Conservation (phyloP, 257 asterid species). For the Craterostigma plantagineum region DNA sequence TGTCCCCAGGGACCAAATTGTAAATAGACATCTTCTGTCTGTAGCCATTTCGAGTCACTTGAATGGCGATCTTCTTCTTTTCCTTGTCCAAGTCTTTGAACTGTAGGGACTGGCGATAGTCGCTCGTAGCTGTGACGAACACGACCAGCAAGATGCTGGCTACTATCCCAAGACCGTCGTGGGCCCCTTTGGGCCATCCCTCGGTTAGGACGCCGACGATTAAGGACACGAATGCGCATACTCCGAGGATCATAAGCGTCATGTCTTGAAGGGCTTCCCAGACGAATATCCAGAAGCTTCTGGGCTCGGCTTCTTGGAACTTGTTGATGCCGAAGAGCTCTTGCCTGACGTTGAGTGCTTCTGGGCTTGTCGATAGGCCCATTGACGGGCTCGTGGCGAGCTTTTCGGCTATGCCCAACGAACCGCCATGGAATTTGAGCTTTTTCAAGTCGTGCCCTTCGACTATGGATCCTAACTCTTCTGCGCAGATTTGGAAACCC, state of each 20-base stretch:
- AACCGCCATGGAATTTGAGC: conserved; percentile 64
- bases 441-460: conserved; percentile 73
- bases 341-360: conserved; percentile 28
- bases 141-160: conserved; percentile 79
- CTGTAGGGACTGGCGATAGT: conserved; percentile 75
- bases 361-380: conserved; percentile 36
- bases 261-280: conserved; percentile 90
- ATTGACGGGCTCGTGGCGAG: conserved; percentile 30
- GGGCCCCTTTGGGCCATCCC: conserved; percentile 94
- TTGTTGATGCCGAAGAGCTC: conserved; percentile 47
- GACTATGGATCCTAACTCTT: conserved; percentile 65
- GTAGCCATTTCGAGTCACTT: conserved; percentile 65
- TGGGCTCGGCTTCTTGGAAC: conserved; percentile 33
- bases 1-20: conserved; percentile 64
- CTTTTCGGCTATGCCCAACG: conserved; percentile 34
- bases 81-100: conserved; percentile 83
- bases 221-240: conserved; percentile 63
- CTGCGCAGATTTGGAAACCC: conserved; percentile 70
- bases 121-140: conserved; percentile 84
- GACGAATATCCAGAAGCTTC: conserved; percentile 66
- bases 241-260: conserved; percentile 89
- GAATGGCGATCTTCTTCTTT: conserved; percentile 69
- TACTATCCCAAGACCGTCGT: conserved; percentile 88
- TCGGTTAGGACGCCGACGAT: conserved; percentile 74
- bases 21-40: conserved; percentile 65